Evolutionary conservation across 108 stramenopile genomes (phyloP).

Genomic region (Cyclotella distinguenda): DNA sequence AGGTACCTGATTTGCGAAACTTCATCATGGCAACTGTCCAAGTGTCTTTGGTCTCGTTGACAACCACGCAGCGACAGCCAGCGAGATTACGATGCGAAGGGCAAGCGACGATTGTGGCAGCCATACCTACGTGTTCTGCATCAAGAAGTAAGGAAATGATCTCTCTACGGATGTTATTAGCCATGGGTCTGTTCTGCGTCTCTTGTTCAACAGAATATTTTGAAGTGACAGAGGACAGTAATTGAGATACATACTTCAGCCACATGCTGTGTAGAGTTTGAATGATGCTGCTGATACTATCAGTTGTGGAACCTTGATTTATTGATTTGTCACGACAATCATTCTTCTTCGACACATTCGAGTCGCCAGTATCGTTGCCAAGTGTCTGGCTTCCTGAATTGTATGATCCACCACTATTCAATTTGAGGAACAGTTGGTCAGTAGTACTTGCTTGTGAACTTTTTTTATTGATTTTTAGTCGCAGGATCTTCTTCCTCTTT

Average conservation of each 20-base stretch:
- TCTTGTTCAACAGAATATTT: neutral
- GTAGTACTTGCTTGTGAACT: neutral
- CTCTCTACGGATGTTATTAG: slow-evolving; percentile 11
- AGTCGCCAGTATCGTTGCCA: too few species aligned
- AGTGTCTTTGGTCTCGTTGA: slow-evolving; percentile 39
- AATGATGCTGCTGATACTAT: slow-evolving; percentile 10
- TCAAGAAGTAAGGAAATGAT: slow-evolving; percentile 8
- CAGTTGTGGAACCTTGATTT: too few species aligned
- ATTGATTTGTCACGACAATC: too few species aligned
- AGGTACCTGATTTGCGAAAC: neutral
- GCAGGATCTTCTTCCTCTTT: slow-evolving; percentile 30
- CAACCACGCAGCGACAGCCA: slow-evolving; percentile 19
- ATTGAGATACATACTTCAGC: slow-evolving; percentile 24
- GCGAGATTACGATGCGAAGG: slow-evolving; percentile 38
- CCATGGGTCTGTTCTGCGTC: neutral
- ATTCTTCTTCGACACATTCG: too few species aligned
- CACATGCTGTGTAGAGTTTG: slow-evolving; percentile 41
- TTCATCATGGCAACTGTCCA: slow-evolving; percentile 26
- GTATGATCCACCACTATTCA: too few species aligned
- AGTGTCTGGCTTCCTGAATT: too few species aligned
- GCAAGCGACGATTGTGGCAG: slow-evolving; percentile 28
- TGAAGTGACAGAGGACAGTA: slow-evolving; percentile 11
- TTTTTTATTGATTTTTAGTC: neutral
- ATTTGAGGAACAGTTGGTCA: too few species aligned
- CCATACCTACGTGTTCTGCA: slow-evolving; percentile 45